phyloP scores from a whole-genome alignment of 2,329 filamentous ascomycete species.

The Fusarium scirpi region DNA sequence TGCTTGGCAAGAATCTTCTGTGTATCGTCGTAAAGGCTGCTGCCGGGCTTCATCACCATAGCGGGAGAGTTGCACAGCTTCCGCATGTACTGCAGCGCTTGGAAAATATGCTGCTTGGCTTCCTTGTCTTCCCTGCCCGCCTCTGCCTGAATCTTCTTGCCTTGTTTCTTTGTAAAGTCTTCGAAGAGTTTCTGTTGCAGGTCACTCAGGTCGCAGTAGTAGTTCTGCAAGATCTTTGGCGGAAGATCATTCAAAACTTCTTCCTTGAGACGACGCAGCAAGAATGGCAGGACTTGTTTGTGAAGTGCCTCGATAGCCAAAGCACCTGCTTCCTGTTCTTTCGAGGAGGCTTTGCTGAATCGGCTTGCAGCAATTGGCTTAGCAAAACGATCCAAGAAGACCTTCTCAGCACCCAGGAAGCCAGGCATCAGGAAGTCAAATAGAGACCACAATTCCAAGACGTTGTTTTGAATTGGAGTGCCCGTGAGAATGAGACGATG shows the following conservation, averaged over 20 bases:
- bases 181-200: constrained; percentile 95
- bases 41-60: constrained; percentile 93
- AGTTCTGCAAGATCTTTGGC: constrained; percentile 98
- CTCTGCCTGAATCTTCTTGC: constrained; percentile 86
- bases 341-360: constrained; percentile 96
- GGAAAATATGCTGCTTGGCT: constrained; percentile 98
- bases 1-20: constrained; percentile 83
- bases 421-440: constrained; percentile 99
- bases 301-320: constrained; percentile 97
- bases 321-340: constrained; percentile 96
- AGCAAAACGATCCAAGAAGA: constrained; percentile 95
- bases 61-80: constrained; percentile 98
- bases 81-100: constrained; percentile 98
- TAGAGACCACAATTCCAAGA: constrained; percentile 95
- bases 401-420: constrained; percentile 92
- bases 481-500: constrained; percentile 96
- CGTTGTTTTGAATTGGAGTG: constrained; percentile 98
- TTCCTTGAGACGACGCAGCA: constrained; percentile 95
- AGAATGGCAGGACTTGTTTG: constrained; percentile 97
- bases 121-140: constrained; percentile 89
- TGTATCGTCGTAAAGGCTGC: constrained; percentile 89
- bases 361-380: constrained; percentile 95
- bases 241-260: constrained; percentile 96
- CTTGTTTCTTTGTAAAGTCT: constrained; percentile 94
- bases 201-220: constrained; percentile 97